Base-by-base conservation (phyloP, 1,284 basidiomycete species). In the Ceratobasidium sp. region DNA sequence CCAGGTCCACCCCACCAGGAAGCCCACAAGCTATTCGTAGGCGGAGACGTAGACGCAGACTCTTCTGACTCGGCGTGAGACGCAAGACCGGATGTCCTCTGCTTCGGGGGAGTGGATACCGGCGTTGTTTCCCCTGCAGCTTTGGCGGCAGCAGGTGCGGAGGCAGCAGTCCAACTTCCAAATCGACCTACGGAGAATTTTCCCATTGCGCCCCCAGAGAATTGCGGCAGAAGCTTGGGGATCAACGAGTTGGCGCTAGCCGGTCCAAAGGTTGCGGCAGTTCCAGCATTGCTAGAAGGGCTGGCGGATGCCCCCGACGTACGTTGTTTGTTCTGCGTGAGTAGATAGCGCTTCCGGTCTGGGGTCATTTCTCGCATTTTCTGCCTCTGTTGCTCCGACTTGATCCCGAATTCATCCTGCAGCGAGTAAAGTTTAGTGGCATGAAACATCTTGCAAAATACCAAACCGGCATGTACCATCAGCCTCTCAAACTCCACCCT, bases 331-430 rank as follows among this genome's bases (percentile, higher is more conserved):
- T 86, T 84, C 77, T 89, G 88, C 36, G 83, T 81, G 40, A 95
- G 80, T 1, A 95, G 80, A 75, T 88, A 90, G 56, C 83, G 84
- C 80, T 92, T 92, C 77, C 90, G 87, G 67, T 90, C 86, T 7
- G 80, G 74, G 0, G 91, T 81, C 16, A 95, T 80, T 3, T 85
- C 81, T 72, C 87, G 83, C 88, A 95, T 91, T 0, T 84, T 85
- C 6, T 82, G 82, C 54, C 91, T 85, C 76, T 87, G 87, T 0
- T 86, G 84, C 16, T 87, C 90, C 4, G 64, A 33, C 78, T 91
- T 92, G 73, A 95, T 79, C 12, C 87, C 92, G 25, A 93, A 78
- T n/a, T 88, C 85, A 74, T 91, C 86, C 91, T 89, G 67, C 3
- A 36, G 51, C 64, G 61, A n/a, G 30, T 28, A 30, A 23, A 12